These are phyloP conservation scores for Pelargonium fulgidum DNA, from an alignment of 441 rosid genomes.

Conservation along the genomic window DNA sequence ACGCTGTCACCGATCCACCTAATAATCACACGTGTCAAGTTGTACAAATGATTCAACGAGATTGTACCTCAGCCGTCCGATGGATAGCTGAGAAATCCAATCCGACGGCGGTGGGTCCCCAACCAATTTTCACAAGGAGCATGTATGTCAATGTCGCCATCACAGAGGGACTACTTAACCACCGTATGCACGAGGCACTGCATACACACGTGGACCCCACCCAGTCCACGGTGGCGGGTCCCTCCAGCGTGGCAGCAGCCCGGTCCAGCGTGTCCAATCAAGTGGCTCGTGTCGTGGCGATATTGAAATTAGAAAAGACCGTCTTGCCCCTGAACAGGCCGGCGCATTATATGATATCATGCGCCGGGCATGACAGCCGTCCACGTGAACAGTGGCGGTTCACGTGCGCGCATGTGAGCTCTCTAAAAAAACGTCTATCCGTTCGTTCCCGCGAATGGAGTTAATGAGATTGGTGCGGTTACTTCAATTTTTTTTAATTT, in stretches of 20 bases:
- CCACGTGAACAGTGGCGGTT: constrained; percentile 39
- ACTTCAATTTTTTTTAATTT: neutral
- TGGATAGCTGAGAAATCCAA: neutral
- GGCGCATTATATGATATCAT: constrained; percentile 21
- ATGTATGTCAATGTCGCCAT: constrained; percentile 1
- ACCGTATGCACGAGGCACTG: neutral
- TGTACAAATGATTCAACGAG: neutral
- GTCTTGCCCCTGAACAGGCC: neutral
- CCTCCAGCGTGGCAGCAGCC: constrained; percentile 11
- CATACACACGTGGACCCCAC: constrained; percentile 5
- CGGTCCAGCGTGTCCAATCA: neutral
- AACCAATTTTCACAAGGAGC: neutral
- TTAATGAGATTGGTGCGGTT: constrained; percentile 15
- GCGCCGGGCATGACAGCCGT: constrained; percentile 34
- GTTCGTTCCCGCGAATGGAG: constrained; percentile 19
- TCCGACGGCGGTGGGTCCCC: neutral
- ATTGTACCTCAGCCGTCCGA: neutral
- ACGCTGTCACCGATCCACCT: neutral
- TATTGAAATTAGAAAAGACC: neutral
- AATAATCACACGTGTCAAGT: constrained; percentile 6
- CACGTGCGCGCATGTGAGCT: constrained; percentile 63
- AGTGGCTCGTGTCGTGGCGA: neutral
- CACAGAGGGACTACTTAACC: neutral
- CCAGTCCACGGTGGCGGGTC: too few relatives aligned
- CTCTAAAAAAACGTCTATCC: neutral